Base-by-base conservation (phyloP, 345 rosid genomes). In the Moricandia moricandioides region DNA sequence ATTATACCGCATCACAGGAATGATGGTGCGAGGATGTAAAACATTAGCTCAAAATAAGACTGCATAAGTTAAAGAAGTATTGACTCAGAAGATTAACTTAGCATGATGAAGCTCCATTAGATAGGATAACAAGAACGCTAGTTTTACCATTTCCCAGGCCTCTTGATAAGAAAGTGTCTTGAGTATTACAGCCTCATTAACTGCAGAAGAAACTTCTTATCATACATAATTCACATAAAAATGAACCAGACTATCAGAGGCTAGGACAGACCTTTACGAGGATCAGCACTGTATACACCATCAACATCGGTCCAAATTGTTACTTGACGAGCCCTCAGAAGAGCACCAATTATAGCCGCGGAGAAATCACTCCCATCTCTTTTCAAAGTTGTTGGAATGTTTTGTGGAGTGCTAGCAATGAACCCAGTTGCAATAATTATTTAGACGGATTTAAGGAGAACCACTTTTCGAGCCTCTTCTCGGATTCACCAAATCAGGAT, bases 291-390 rank as follows among this genome's bases (percentile, higher is more conserved):
- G 80, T 92, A 92, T 35, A 96, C 95, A 69, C 98, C 99, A 80
- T 96, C 91, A 67, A 96, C 99, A 79, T 96, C 99, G 1, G 99
- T 96, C 98, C 99, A 96, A 67, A 96, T 92, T 55, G 99, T 96
- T 67, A 96, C 87, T 81, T 89, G 96, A 18, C 74, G 75, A 73
- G 99, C 97, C 79, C 86, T 86, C 64, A 96, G 55, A 4, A 96
- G 57, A 77, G 99, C 92, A 67, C 99, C 97, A 81, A 96, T 88
- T 59, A 96, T 92, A 47, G 99, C 98, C 10, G 99, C 99, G 12
- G 97, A 96, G 80, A 96, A 96, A 81, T 96, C 99, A 81, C 99
- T 96, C 62, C 99, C 99, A 80, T 96, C 99, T 80, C 99, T 84
- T 85, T 96, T 96, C 83, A 96, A 79, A 67, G 99, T 96, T 67